Percentiles rank a stretch among this genome's conserved stretches.
Evolutionary conservation across 2,329 filamentous ascomycete species (phyloP).

Genomic region (Orbilia ellipsospora): DNA sequence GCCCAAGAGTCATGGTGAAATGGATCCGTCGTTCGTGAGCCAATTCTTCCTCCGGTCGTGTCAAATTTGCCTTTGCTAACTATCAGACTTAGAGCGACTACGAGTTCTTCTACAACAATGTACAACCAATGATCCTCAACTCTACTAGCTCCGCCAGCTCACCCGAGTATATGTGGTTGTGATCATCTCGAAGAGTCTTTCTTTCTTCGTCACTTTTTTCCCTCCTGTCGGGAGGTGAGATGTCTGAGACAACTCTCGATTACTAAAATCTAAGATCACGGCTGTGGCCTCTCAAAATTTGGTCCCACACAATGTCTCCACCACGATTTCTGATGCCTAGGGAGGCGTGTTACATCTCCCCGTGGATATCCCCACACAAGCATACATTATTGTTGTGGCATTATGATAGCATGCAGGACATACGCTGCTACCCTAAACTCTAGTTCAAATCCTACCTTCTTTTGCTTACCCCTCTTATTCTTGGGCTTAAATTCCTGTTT

Average conservation of each 20-base stretch:
- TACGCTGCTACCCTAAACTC: not conserved
- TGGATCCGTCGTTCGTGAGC: conserved; percentile 56
- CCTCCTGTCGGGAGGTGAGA: conserved; percentile 38
- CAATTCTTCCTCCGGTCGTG: conserved; percentile 29
- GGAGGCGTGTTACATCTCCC: conserved; percentile 46
- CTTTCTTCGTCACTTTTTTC: not conserved
- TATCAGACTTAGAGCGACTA: conserved; percentile 45
- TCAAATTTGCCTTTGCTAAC: conserved; percentile 33
- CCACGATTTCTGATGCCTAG: conserved; percentile 40
- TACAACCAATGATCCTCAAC: conserved; percentile 52
- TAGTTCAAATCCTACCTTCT: conserved; percentile 11
- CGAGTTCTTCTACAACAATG: conserved; percentile 53
- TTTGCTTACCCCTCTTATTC: not conserved
- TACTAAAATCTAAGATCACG: conserved; percentile 49
- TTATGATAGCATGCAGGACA: conserved; percentile 17
- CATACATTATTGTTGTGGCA: conserved; percentile 17
- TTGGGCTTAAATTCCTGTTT: not conserved
- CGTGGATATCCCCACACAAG: conserved; percentile 29
- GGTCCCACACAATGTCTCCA: conserved; percentile 43
- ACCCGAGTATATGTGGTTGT: conserved; percentile 54
- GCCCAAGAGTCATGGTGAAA: conserved; percentile 48
- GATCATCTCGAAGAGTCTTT: conserved; percentile 15
- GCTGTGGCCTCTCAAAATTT: conserved; percentile 34
- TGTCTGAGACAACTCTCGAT: conserved; percentile 55
- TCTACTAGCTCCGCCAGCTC: conserved; percentile 48